Conservation (phyloP, 805 yeast species). For the Myxozyma monticola region DNA sequence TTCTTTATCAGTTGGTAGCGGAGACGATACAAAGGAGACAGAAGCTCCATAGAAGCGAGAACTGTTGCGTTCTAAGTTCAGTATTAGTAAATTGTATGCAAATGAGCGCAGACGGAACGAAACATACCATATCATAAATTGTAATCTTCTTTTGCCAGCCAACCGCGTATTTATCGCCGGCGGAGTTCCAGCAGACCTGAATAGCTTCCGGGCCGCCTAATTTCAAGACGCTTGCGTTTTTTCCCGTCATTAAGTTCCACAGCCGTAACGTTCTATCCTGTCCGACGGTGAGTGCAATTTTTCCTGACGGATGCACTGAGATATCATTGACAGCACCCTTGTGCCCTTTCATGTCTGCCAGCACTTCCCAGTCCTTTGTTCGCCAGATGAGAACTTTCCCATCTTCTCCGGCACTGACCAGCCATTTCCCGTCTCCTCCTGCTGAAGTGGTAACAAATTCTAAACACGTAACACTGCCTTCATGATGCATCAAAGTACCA, state of each 20-base stretch:
- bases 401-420: constrained; percentile 86
- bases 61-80: constrained; percentile 10
- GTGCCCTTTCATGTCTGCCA: constrained; percentile 88
- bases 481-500: constrained; percentile 85
- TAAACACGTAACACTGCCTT: constrained; percentile 80
- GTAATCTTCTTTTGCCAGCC: constrained; percentile 68
- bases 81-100: constrained; percentile 49
- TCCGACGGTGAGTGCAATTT: constrained; percentile 86
- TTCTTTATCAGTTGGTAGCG: constrained; percentile 51
- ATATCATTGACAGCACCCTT: constrained; percentile 78
- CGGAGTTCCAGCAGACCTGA: constrained; percentile 54
- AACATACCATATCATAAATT: constrained; percentile 47
- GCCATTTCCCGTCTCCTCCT: constrained; percentile 67
- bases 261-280: constrained; percentile 78
- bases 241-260: constrained; percentile 97
- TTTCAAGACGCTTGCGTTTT: constrained; percentile 83
- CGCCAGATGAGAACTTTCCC: constrained; percentile 91
- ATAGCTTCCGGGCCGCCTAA: constrained; percentile 34
- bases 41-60: constrained; percentile 41
- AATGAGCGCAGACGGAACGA: no score
- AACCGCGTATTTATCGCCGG: constrained; percentile 73
- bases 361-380: constrained; percentile 93
- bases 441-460: constrained; percentile 48
- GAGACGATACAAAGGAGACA: constrained; percentile 64
- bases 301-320: constrained; percentile 85